Conservation (phyloP, 495 filamentous ascomycete species). For the Aspergillus olivimuriae region DNA sequence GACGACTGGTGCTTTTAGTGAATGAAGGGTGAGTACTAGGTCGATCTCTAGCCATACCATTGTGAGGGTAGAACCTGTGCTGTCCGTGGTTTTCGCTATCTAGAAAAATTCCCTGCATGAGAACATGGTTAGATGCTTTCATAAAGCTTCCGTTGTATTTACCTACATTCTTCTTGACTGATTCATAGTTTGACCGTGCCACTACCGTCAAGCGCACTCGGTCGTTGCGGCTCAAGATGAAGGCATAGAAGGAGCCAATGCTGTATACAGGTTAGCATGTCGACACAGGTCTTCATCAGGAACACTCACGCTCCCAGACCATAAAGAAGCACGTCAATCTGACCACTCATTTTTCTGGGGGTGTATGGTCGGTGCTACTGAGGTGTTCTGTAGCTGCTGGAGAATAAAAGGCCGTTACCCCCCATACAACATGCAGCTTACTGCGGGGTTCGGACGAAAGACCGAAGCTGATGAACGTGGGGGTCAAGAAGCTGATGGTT, state of each 20-base stretch:
- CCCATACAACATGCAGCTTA: too few relatives aligned
- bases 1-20: slow-evolving; percentile 24
- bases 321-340: slow-evolving; percentile 32
- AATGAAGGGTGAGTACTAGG: background rate
- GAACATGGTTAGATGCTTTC: too few relatives aligned
- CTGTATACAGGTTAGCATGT: slow-evolving; percentile 9
- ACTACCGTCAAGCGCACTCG: slow-evolving; percentile 43
- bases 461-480: slow-evolving; percentile 2
- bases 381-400: too few relatives aligned
- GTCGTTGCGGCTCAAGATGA: slow-evolving; percentile 35
- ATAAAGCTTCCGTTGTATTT: too few relatives aligned
- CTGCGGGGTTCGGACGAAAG: slow-evolving; percentile 10
- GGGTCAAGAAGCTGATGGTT: background rate
- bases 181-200: slow-evolving; percentile 48
- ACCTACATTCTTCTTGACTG: slow-evolving; percentile 32
- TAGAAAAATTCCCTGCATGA: slow-evolving; percentile 37
- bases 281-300: background rate
- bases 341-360: slow-evolving; percentile 18
- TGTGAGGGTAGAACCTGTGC: slow-evolving; percentile 33
- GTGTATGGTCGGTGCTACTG: background rate
- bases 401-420: too few relatives aligned
- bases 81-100: slow-evolving; percentile 42
- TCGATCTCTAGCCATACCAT: slow-evolving; percentile 20
- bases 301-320: slow-evolving; percentile 32
- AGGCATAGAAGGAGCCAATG: slow-evolving; percentile 43